Evolutionary conservation across 1,284 basidiomycete genomes (phyloP).

Genomic region (Cutaneotrichosporon sp.): DNA sequence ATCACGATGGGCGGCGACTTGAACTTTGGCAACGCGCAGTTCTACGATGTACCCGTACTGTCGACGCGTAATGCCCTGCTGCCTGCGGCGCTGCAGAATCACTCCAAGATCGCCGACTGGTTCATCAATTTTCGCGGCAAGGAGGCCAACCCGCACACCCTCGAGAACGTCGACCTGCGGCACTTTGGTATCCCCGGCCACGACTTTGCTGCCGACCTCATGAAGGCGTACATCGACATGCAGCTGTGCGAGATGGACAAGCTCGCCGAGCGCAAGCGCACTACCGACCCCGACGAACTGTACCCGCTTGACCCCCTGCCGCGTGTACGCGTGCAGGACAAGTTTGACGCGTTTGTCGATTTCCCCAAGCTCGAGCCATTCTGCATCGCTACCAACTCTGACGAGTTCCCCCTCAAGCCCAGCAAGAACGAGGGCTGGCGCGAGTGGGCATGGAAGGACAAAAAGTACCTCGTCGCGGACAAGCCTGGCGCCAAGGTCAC

Average conservation of each 20-base stretch:
- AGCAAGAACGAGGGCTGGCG: constrained; percentile 32
- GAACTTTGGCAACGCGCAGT: constrained; percentile 35
- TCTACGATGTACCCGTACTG: constrained; percentile 41
- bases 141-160: neutral
- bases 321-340: neutral
- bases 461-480: constrained; percentile 39
- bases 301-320: constrained; percentile 27
- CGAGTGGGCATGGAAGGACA: constrained; percentile 38
- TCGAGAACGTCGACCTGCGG: constrained; percentile 30
- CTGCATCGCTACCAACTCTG: constrained; percentile 33
- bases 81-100: constrained; percentile 19
- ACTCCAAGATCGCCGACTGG: constrained; percentile 20
- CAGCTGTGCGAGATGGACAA: constrained; percentile 41
- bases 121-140: constrained; percentile 15
- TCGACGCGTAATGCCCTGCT: constrained; percentile 34
- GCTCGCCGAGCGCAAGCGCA: constrained; percentile 19
- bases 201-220: constrained; percentile 29
- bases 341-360: constrained; percentile 4
- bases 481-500: constrained; percentile 33
- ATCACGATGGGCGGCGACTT: constrained; percentile 36
- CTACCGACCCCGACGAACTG: constrained; percentile 15
- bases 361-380: constrained; percentile 32
- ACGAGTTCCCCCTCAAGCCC: constrained; percentile 28
- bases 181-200: constrained; percentile 25
- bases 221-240: constrained; percentile 35